phyloP scores from a whole-genome alignment of 441 rosid genomes.

The Dalechampia spathulata region DNA sequence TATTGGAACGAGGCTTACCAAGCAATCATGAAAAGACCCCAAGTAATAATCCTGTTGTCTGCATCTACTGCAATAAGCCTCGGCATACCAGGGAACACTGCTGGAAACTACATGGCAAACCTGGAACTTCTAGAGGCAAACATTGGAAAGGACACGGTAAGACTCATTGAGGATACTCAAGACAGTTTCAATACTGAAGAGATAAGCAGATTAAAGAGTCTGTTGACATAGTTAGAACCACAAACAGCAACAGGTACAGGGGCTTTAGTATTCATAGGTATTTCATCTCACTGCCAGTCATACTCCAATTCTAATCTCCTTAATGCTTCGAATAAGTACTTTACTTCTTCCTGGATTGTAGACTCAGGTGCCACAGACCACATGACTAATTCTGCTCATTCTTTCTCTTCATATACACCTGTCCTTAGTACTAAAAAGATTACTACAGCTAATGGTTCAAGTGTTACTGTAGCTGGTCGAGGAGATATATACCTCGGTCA shows the following conservation, averaged over 20 bases:
- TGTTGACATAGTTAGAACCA: not conserved
- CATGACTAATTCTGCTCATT: not conserved
- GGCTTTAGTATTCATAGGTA: too few relatives aligned
- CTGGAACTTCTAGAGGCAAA: not conserved
- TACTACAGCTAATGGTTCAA: not conserved
- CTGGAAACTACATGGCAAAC: not conserved
- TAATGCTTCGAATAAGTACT: not conserved
- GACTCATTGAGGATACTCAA: not conserved
- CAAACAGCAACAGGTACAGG: not conserved
- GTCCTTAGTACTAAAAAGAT: not conserved
- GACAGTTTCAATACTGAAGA: not conserved
- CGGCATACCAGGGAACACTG: not conserved
- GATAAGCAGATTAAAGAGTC: not conserved
- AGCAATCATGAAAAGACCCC: too few relatives aligned
- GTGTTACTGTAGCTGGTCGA: not conserved
- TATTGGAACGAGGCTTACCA: too few relatives aligned
- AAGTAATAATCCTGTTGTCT: too few relatives aligned
- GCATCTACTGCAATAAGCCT: not conserved
- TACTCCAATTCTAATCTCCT: not conserved
- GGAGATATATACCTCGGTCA: not conserved
- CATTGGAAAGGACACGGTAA: not conserved
- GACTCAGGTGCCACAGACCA: not conserved
- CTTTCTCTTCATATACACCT: not conserved
- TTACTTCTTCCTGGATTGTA: not conserved
- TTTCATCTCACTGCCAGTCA: too few relatives aligned